Conservation (phyloP, 2,329 filamentous ascomycete species). For the Hypoxylon sp. region DNA sequence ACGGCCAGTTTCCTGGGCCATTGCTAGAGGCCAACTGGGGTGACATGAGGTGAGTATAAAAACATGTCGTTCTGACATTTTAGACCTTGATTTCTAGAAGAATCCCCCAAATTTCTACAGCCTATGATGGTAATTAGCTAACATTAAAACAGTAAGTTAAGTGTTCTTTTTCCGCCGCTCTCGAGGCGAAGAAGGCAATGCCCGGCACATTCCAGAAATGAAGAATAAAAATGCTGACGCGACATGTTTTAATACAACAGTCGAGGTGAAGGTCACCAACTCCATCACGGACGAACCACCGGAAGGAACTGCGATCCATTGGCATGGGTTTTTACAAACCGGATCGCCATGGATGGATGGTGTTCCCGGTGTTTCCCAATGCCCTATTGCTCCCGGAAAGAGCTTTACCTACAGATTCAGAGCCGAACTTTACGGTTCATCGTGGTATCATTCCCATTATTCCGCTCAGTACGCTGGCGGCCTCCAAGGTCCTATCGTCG, state of each 20-base stretch:
- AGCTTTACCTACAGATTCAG: conserved; percentile 68
- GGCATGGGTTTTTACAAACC: conserved; percentile 68
- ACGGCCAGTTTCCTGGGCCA: conserved; percentile 70
- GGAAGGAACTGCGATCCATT: conserved; percentile 65
- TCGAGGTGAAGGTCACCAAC: conserved; percentile 54
- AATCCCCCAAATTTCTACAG: not conserved
- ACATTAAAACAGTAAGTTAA: not conserved
- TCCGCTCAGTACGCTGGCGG: conserved; percentile 73
- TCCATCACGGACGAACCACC: conserved; percentile 48
- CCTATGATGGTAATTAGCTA: not conserved
- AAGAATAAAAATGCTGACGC: not conserved
- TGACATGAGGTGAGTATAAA: conserved; percentile 51
- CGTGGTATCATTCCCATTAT: conserved; percentile 75
- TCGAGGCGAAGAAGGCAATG: no score
- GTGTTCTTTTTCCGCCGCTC: no score
- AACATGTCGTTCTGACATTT: not conserved
- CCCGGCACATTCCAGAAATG: not conserved
- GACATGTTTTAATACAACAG: not conserved
- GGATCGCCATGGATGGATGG: conserved; percentile 68
- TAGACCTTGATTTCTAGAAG: not conserved
- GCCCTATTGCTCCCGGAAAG: conserved; percentile 74
- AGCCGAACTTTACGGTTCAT: conserved; percentile 68
- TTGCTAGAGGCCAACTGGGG: conserved; percentile 66
- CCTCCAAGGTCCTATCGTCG: conserved; percentile 71
- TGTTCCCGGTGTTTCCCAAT: conserved; percentile 70